A percentile compares a stretch with the other conserved stretches of the same genome.
These are phyloP conservation scores for Chytriomyces sp. DNA, from an alignment of 192 early-diverging fungal genomes.

Conservation along the genomic window DNA sequence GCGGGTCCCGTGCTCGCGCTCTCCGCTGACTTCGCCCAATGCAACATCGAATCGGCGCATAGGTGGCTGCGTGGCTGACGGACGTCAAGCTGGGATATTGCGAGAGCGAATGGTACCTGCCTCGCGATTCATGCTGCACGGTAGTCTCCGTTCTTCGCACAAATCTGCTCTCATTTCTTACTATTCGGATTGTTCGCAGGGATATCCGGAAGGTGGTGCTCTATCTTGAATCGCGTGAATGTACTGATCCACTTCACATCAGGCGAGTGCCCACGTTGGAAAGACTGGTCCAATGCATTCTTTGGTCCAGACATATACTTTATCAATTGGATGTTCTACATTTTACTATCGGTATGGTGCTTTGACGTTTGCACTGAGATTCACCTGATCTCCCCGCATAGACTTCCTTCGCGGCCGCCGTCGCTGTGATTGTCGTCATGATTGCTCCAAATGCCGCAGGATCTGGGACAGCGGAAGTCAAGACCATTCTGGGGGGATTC, in stretches of 20 bases:
- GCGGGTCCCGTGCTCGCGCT: conserved; percentile 27
- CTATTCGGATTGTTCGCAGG: conserved; percentile 6
- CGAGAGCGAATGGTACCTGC: conserved; percentile 81
- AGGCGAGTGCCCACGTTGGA: conserved; percentile 76
- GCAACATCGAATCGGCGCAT: not conserved
- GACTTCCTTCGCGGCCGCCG: conserved; percentile 71
- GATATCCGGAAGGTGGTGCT: conserved; percentile 4
- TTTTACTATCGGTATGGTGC: conserved; percentile 56
- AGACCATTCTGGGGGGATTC: conserved; percentile 91
- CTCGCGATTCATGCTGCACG: conserved; percentile 88
- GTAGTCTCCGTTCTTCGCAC: conserved; percentile 22
- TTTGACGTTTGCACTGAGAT: not conserved
- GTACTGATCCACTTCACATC: not conserved
- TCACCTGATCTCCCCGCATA: conserved; percentile 22
- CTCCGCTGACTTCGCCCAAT: conserved; percentile 2
- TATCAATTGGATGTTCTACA: conserved; percentile 81
- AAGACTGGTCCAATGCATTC: conserved; percentile 67
- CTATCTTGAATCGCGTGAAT: not conserved
- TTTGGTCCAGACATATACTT: conserved; percentile 53
- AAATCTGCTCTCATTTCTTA: not conserved
- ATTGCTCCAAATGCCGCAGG: conserved; percentile 92
- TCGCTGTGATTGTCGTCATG: conserved; percentile 72
- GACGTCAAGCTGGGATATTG: conserved; percentile 89
- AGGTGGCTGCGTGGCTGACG: conserved; percentile 79
- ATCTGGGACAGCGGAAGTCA: conserved; percentile 93